phyloP scores from a whole-genome alignment of 202 grass and related monocot species.

The Schoenoplectus triqueter region DNA sequence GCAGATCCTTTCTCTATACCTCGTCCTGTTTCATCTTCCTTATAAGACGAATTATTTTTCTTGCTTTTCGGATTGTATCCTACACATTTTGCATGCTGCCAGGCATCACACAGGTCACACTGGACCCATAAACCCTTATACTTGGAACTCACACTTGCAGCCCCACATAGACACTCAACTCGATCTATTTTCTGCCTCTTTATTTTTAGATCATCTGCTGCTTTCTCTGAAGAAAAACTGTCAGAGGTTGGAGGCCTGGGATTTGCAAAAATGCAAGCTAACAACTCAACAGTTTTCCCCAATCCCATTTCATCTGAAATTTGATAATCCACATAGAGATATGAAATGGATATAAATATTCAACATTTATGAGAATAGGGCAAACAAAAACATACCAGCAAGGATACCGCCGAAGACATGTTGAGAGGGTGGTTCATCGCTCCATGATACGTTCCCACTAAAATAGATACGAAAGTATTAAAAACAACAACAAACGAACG shows the following conservation, averaged over 20 bases:
- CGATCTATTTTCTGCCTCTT: constrained; percentile 89
- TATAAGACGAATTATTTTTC: constrained; percentile 49
- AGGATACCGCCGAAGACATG: constrained; percentile 85
- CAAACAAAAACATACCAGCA: constrained; percentile 61
- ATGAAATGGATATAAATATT: constrained; percentile 28
- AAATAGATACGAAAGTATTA: constrained; percentile 34
- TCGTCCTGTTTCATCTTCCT: constrained; percentile 34
- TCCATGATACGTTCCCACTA: constrained; percentile 83
- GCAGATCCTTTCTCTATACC: constrained; percentile 41
- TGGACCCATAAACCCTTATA: constrained; percentile 88
- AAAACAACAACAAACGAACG: not conserved
- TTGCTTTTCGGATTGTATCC: constrained; percentile 63
- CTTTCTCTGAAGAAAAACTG: constrained; percentile 40
- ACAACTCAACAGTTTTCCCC: constrained; percentile 89
- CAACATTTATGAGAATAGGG: constrained; percentile 36
- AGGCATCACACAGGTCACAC: constrained; percentile 92
- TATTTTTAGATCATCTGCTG: constrained; percentile 45
- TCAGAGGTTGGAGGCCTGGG: constrained; percentile 46
- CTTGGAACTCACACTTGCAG: constrained; percentile 76
- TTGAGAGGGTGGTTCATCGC: constrained; percentile 59
- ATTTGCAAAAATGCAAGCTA: constrained; percentile 91
- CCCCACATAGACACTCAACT: constrained; percentile 93
- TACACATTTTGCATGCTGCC: constrained; percentile 96
- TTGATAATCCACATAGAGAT: constrained; percentile 40
- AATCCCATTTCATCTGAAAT: constrained; percentile 99